A percentile compares a stretch with the other conserved stretches of the same genome.
These are phyloP conservation scores for Fragilaria crotonensis DNA, from an alignment of 108 stramenopile species.

Conservation along the genomic window DNA sequence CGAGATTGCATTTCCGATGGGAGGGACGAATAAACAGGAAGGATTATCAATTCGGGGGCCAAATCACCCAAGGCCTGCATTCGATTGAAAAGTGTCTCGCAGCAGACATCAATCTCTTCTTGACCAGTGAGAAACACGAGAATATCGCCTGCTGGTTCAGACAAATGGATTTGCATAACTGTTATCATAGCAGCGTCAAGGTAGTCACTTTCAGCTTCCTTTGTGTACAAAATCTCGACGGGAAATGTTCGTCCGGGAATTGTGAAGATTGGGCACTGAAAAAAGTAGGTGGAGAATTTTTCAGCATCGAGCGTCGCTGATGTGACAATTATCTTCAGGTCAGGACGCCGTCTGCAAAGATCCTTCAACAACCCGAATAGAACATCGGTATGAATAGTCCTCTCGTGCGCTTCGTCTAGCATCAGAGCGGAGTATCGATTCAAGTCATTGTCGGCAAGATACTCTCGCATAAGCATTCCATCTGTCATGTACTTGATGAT, in stretches of 20 bases:
- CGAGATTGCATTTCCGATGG: conserved; percentile 98
- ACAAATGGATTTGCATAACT: conserved; percentile 97
- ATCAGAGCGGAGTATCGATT: conserved; percentile 83
- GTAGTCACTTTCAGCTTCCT: conserved; percentile 97
- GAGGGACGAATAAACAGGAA: conserved; percentile 95
- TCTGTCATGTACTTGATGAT: conserved; percentile 99
- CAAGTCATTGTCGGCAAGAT: conserved; percentile 87
- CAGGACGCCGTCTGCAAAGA: conserved; percentile 79
- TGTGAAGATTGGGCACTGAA: conserved; percentile 93
- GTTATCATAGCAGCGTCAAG: conserved; percentile 94
- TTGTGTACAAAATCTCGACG: conserved; percentile 95
- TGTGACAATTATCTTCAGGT: conserved; percentile 93
- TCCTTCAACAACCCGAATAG: conserved; percentile 96
- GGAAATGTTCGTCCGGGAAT: conserved; percentile 97
- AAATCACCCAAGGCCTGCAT: conserved; percentile 96
- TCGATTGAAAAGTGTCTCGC: conserved; percentile 92
- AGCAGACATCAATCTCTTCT: conserved; percentile 98
- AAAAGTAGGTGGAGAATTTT: conserved; percentile 96
- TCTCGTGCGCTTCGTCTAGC: conserved; percentile 97
- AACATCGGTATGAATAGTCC: conserved; percentile 98
- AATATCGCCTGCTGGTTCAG: conserved; percentile 96
- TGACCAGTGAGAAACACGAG: conserved; percentile 96
- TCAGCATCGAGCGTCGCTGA: conserved; percentile 96
- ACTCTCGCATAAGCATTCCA: conserved; percentile 98
- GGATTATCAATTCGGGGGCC: conserved; percentile 95